These are phyloP conservation scores for Sugiyamaella qingdaonensis DNA, from an alignment of 805 yeast genomes.

Conservation along the genomic window DNA sequence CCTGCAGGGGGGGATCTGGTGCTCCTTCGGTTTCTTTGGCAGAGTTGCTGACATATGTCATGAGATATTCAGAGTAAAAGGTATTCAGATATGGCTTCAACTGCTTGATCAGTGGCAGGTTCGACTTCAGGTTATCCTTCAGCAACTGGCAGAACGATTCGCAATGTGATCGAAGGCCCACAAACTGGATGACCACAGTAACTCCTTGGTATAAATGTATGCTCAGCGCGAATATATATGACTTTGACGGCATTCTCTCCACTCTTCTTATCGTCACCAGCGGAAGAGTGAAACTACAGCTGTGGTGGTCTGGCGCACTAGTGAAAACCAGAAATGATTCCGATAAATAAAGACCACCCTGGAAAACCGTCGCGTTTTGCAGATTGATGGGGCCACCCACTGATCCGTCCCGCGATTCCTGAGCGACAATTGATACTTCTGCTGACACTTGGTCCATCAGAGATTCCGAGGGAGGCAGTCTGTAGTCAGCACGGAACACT, in stretches of 20 bases:
- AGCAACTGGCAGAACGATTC: constrained; percentile 74
- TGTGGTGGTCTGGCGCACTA: constrained; percentile 62
- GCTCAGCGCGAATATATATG: constrained; percentile 75
- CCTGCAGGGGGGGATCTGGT: constrained; percentile 66
- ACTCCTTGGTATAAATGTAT: constrained; percentile 64
- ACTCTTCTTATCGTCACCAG: constrained; percentile 77
- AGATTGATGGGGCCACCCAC: constrained; percentile 12
- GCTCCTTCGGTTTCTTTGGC: constrained; percentile 31
- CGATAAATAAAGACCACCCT: constrained; percentile 63
- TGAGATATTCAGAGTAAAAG: constrained; percentile 79
- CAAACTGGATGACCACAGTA: constrained; percentile 61
- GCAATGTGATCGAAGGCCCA: constrained; percentile 73
- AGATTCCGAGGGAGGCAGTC: constrained; percentile 66
- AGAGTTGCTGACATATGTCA: constrained; percentile 34
- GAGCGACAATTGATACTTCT: constrained; percentile 44
- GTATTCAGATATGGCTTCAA: constrained; percentile 63
- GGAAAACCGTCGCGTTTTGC: constrained; percentile 13
- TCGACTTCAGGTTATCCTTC: constrained; percentile 56
- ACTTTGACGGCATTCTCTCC: constrained; percentile 73
- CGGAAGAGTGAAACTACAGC: constrained; percentile 67
- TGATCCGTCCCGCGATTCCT: constrained; percentile 16
- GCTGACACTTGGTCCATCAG: constrained; percentile 64
- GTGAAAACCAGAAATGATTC: constrained; percentile 71
- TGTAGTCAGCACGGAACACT: constrained; percentile 59
- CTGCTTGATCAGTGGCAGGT: constrained; percentile 56